phyloP scores from a whole-genome alignment of 2,329 filamentous ascomycete species.

The Ophiostoma australiae region DNA sequence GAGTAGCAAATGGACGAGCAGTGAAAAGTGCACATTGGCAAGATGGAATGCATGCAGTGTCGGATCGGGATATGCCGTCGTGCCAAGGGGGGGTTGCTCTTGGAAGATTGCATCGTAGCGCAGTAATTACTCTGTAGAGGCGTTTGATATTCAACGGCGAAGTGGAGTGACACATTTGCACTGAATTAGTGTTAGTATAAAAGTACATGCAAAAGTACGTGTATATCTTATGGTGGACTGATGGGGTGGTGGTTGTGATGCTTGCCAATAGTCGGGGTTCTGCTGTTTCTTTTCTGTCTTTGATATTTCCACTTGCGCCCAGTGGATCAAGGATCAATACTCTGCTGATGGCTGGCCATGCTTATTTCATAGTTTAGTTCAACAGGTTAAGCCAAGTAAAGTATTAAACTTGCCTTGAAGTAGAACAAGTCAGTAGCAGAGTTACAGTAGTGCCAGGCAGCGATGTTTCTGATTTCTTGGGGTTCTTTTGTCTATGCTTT shows the following conservation, averaged over 20 bases:
- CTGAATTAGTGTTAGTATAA: background rate
- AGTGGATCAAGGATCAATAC: background rate
- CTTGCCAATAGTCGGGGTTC: background rate
- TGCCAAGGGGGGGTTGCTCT: background rate
- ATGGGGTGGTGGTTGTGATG: background rate
- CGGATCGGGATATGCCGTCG: constrained; percentile 5
- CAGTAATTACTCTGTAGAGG: too few relatives aligned
- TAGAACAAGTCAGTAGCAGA: background rate
- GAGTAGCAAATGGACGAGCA: background rate
- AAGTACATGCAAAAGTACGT: background rate
- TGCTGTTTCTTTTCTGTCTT: background rate
- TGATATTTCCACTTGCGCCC: constrained; percentile 4
- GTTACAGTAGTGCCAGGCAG: background rate
- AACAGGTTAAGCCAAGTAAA: constrained; percentile 8
- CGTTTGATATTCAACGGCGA: background rate
- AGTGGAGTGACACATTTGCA: background rate
- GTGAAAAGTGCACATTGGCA: background rate
- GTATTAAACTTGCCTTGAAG: background rate
- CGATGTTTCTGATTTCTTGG: background rate
- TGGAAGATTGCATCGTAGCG: background rate
- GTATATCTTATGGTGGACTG: background rate
- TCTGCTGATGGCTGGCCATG: background rate
- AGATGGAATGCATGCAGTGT: background rate
- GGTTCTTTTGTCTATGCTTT: background rate
- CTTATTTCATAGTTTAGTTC: background rate